Percentiles rank a stretch among this genome's conserved stretches.
These are phyloP conservation scores for Yamadazyma dendronema DNA, from an alignment of 1,139 yeast genomes.

Conservation along the genomic window DNA sequence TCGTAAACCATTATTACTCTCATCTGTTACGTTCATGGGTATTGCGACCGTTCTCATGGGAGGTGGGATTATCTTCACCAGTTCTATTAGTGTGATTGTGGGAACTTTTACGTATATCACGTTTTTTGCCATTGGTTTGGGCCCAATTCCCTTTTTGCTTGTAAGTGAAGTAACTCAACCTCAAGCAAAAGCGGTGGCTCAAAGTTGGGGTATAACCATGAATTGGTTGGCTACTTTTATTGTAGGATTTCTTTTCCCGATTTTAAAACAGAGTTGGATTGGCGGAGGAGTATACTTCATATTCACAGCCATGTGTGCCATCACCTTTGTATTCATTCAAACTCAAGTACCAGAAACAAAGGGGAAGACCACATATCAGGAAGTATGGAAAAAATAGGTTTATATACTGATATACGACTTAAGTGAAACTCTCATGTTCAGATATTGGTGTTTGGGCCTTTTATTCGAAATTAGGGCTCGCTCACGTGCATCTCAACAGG, in stretches of 20 bases:
- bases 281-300: slow-evolving; percentile 82
- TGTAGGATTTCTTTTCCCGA: slow-evolving; percentile 80
- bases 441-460: slow-evolving; percentile 1
- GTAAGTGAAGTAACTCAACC: slow-evolving; percentile 87
- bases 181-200: slow-evolving; percentile 81
- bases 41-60: slow-evolving; percentile 62
- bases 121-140: slow-evolving; percentile 86
- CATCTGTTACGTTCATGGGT: slow-evolving; percentile 72
- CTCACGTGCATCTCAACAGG: slow-evolving; percentile 1
- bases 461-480: slow-evolving; percentile 6
- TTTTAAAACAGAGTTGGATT: slow-evolving; percentile 51
- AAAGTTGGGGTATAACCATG: slow-evolving; percentile 86
- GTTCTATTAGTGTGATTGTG: slow-evolving; percentile 54
- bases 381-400: slow-evolving; percentile 48
- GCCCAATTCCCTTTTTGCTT: slow-evolving; percentile 89
- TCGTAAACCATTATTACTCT: slow-evolving; percentile 65
- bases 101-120: slow-evolving; percentile 75
- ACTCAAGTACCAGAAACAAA: slow-evolving; percentile 73
- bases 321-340: slow-evolving; percentile 48
- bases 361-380: slow-evolving; percentile 57
- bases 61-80: slow-evolving; percentile 54
- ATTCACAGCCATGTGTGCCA: slow-evolving; percentile 58
- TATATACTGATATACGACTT: not conserved
- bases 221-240: slow-evolving; percentile 89
- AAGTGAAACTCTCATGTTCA: too few relatives aligned